Evolutionary conservation across 495 filamentous ascomycete species (phyloP), one percentile per base, ranked within the genome.

Genomic region (Annulohypoxylon moriforme): DNA sequence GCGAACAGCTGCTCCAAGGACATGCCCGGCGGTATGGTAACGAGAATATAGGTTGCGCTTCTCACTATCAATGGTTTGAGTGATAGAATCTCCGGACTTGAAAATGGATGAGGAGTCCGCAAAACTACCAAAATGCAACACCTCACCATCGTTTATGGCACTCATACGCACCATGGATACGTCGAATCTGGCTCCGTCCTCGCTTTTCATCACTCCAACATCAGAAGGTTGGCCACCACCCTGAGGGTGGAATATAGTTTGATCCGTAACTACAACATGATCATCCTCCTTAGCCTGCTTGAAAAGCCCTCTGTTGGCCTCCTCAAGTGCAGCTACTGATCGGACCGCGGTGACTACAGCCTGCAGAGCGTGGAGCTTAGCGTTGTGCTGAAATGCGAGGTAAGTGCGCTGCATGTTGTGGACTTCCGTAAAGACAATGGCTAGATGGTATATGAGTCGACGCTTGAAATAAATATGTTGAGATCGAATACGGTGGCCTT

Each of bases 201-300:
- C 8, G 34, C 67, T 61, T 47, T 65, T 81, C 62, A 91, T 88
- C n/a, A 62, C 64, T 36, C 89, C 89, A 34, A 78, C 80, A 59
- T 91, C 89, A 7, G 83, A 86, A 29, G 89, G 89, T 71, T 91
- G 89, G 34, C 89, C 89, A 42, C 89, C 89, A 4, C 89, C 89
- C 76, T 91, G 88, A 2, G 87, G 84, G 56, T 91, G 86, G 76
- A 91, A 91, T 67, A 91, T 89, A n/a, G 89, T 91, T 25, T 83
- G 38, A 14, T 83, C 79, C 5, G 88, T 90, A n/a, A 86, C 78
- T 40, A 91, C 69, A 34, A 84, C 81, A 75, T 85, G 78, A 68
- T 85, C 79, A 3, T 81, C 76, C 18, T 85, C 82, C 7, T 50
- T 67, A 25, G 75, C 79, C 18, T 80, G 60, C 71, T 89, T 89